A percentile compares a stretch with the other conserved stretches of the same genome.
Conservation (phyloP, 441 rosid species). For the Flueggea neowawraea region DNA sequence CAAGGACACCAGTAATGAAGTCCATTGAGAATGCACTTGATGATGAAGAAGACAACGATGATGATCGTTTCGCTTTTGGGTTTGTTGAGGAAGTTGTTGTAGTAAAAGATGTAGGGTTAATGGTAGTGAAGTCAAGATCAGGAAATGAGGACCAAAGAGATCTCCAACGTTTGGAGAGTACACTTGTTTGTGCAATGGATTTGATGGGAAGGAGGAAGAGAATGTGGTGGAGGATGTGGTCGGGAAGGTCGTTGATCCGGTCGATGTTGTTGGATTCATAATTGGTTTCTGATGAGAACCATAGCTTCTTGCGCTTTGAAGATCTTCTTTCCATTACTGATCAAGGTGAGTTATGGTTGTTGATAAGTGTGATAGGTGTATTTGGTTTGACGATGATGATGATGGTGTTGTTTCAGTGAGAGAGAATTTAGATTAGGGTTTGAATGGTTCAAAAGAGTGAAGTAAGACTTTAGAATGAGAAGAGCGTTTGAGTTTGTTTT, state of each 20-base stretch:
- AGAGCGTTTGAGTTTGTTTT: conserved; percentile 38
- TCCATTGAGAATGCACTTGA: conserved; percentile 19
- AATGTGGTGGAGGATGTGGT: conserved; percentile 55
- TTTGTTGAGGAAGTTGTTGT: background rate
- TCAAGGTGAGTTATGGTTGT: background rate
- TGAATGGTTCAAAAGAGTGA: conserved; percentile 51
- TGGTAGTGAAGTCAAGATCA: conserved; percentile 79
- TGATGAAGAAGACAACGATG: background rate
- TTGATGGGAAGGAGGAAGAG: conserved; percentile 57
- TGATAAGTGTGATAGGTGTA: background rate
- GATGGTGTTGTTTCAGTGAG: conserved; percentile 1
- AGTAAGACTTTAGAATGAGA: conserved; percentile 25
- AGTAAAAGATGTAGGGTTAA: conserved; percentile 12
- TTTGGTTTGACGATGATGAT: background rate
- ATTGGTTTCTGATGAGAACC: conserved; percentile 15
- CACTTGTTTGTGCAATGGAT: conserved; percentile 50
- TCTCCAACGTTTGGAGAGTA: conserved; percentile 63
- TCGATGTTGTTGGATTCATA: conserved; percentile 22
- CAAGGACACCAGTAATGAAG: conserved; percentile 39
- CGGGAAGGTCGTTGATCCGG: conserved; percentile 66
- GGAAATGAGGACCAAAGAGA: conserved; percentile 74
- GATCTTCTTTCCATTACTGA: conserved; percentile 67
- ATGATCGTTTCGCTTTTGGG: background rate
- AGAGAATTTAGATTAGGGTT: conserved; percentile 22
- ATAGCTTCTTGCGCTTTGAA: conserved; percentile 47